A percentile compares a stretch with the other conserved stretches of the same genome.
phyloP scores from a whole-genome alignment of 225 moss, liverwort and hornwort genomes.

The Climacium dendroides region DNA sequence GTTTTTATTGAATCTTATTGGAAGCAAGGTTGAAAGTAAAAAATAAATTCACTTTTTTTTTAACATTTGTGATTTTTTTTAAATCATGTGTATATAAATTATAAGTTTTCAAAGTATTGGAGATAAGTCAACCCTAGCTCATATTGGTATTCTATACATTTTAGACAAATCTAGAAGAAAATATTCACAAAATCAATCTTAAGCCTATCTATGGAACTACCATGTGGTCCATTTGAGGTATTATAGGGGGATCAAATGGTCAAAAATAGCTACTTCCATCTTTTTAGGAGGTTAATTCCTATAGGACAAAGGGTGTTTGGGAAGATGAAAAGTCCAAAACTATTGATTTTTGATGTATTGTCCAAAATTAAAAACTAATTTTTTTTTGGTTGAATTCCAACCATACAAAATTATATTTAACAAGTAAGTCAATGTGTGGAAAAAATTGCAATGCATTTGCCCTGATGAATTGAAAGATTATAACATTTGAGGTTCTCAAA shows the following conservation, averaged over 20 bases:
- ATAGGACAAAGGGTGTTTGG: fast-evolving
- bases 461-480: neutral
- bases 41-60: neutral
- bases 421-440: too few species aligned
- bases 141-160: neutral
- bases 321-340: fast-evolving
- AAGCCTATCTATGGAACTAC: neutral
- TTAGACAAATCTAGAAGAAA: neutral
- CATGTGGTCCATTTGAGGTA: neutral
- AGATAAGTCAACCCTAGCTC: neutral
- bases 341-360: neutral
- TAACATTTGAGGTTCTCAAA: neutral
- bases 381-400: neutral
- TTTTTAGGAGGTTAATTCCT: fast-evolving
- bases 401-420: neutral
- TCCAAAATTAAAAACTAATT: neutral
- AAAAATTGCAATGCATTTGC: too few species aligned
- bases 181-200: neutral
- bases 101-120: neutral
- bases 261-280: neutral
- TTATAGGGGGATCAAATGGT: neutral
- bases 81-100: neutral
- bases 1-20: neutral
- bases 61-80: neutral
- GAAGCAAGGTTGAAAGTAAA: neutral